These are phyloP conservation scores for Coniochaeta ligniaria DNA, from an alignment of 2,329 filamentous ascomycete species.

Conservation along the genomic window DNA sequence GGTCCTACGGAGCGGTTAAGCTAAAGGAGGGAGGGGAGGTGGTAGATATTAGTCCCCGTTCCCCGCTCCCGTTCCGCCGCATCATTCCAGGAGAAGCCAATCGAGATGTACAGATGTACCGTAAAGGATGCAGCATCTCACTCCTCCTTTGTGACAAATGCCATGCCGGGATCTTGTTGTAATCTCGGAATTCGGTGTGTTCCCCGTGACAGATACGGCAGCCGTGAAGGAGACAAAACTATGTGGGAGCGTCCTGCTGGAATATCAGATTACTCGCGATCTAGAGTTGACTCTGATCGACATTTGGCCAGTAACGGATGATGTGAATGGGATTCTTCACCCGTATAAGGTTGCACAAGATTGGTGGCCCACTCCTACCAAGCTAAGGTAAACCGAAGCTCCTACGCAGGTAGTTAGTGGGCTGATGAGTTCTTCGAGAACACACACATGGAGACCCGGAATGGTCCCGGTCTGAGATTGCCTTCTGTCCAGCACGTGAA, in stretches of 20 bases:
- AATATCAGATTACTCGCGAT: background rate
- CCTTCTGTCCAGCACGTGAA: background rate
- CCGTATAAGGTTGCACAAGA: background rate
- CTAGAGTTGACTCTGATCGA: background rate
- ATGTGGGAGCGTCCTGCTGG: background rate
- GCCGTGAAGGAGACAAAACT: background rate
- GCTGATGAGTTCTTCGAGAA: background rate
- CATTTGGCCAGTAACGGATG: background rate
- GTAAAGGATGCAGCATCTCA: background rate
- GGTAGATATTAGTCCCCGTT: background rate
- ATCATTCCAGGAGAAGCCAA: background rate
- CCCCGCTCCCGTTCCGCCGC: constrained; percentile 2
- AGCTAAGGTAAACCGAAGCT: background rate
- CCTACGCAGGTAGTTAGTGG: background rate
- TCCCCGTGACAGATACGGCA: too few relatives aligned
- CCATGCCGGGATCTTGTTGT: background rate
- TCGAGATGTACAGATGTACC: background rate
- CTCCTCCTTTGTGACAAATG: background rate
- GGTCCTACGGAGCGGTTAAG: background rate
- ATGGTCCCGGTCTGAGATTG: background rate
- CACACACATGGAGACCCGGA: background rate
- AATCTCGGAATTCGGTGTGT: background rate
- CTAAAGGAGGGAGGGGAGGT: background rate
- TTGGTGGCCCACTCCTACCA: background rate
- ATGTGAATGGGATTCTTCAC: background rate